Base-by-base conservation (phyloP, 177 flowering plant genomes). In the Vitis hybrid region DNA sequence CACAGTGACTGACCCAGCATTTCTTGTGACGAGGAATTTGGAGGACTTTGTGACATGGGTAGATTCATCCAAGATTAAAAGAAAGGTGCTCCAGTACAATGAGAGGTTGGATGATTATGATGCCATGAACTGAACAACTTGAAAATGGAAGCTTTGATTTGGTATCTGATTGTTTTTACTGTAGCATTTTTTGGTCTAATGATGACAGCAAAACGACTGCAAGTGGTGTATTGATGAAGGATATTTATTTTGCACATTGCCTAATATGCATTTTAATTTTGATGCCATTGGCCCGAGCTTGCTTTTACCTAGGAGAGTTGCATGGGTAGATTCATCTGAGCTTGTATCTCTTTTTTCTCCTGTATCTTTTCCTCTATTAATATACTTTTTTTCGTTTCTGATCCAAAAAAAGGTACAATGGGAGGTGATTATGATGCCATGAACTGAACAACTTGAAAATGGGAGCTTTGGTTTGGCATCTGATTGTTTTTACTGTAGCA, bases 31-130 rank as follows among this genome's bases (percentile, higher is more conserved):
- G 1, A 86, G 97, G 76, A 93, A 87, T 72, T 82, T 91, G 98
- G 95, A 94, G 82, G 98, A 94, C 77, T 92, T 92, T 60, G 69
- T 94, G 12, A 94, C 98, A 0, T 94, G 98, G 98, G 94, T 88
- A 10, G 97, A 89, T 81, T 70, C 97, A n/a, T 92, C 98, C 13
- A 91, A 89, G 91, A 92, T 94, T 32, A 88, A 83, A 88, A 89
- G 88, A 78, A 93, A 91, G 89, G 88, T 94, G 54, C 70, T 91
- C 64, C 76, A 87, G 70, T 94, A 93, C 85, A 93, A 94, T 71
- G 97, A 90, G 55, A 81, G 75, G 78, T 65, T 89, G 80, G 98
- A 94, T 78, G 98, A 94, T 72, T 94, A 87, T 73, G 98, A 94
- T 82, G 82, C 83, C n/a, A 84, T 91, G 86, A 83, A 79, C 75